Percentiles rank a stretch among this genome's conserved stretches.
Conservation (phyloP, 176 grass and related monocot species). For the Eremochloa ophiuroides region DNA sequence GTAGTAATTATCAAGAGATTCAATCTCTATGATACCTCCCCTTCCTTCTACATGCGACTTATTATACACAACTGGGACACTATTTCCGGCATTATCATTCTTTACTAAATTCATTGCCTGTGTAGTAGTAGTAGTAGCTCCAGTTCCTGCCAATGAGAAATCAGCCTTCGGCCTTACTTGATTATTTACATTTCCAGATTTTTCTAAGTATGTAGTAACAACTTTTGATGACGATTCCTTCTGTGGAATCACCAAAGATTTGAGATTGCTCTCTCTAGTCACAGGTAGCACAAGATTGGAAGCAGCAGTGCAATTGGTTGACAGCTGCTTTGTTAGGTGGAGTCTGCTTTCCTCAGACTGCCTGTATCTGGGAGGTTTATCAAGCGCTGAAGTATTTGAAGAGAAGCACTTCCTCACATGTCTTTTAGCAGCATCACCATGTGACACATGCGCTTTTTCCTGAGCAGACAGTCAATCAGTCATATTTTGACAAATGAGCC, state of each 20-base stretch:
- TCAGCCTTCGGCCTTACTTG: slow-evolving; percentile 1
- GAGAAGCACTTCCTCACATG: slow-evolving; percentile 19
- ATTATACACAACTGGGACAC: not conserved
- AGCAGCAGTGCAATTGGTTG: slow-evolving; percentile 26
- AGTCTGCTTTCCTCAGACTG: slow-evolving; percentile 10
- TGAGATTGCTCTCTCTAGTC: slow-evolving; percentile 2
- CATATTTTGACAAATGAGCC: not conserved
- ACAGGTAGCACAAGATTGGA: slow-evolving; percentile 13
- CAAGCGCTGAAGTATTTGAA: slow-evolving; percentile 20
- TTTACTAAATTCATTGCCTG: slow-evolving; percentile 12
- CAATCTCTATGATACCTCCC: not conserved
- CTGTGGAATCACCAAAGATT: not conserved
- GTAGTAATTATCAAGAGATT: not conserved
- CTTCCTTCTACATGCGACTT: not conserved
- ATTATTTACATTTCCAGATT: slow-evolving; percentile 16
- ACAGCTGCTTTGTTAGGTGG: slow-evolving; percentile 28
- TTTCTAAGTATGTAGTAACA: not conserved
- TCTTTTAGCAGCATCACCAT: slow-evolving; percentile 29
- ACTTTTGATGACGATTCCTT: slow-evolving; percentile 20
- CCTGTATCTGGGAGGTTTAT: slow-evolving; percentile 38
- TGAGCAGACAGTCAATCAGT: slow-evolving; percentile 26
- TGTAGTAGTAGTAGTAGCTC: not conserved
- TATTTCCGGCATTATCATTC: slow-evolving; percentile 21
- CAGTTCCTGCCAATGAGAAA: slow-evolving; percentile 14
- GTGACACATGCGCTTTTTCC: slow-evolving; percentile 50